Evolutionary conservation across 2,329 filamentous ascomycete genomes (phyloP), one percentile per base, ranked within the genome.

Genomic region (Chalara sp.): DNA sequence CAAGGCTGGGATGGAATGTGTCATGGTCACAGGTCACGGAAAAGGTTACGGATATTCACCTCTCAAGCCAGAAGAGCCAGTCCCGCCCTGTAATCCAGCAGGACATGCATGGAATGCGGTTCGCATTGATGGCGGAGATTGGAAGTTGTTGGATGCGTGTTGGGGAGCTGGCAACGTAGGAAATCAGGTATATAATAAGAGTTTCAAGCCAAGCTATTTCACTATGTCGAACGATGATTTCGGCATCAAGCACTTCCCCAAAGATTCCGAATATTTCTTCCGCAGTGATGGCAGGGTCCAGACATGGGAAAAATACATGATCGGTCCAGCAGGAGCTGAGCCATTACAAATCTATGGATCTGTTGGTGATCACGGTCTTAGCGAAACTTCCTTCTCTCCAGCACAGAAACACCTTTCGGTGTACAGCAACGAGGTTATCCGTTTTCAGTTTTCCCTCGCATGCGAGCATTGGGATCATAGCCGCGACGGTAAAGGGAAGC

Each of bases 41-140:
- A 97, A 97, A 68, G 93, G 93, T 0, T 92, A 78, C 59, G 88
- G 90, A 1, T 84, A 90, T 67, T 67, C 65, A 0, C 68, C 81
- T 0, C 69, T 90, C 6, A 72, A 75, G 39, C 76, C 81, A 0
- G 87, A 86, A 4, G 75, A 86, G 48, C 72, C 78, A 0, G 66
- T 86, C 0, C 91, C 91, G 2, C 76, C 81, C 0, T 78, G 76
- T 21, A 72, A 83, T 48, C 70, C 79, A 0, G 75, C 70, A 5
- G 79, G 80, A 1, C 92, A 97, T 67, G 92, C 93, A 0, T 96
- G 93, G 93, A 96, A 96, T 63, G 91, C 87, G 0, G 89, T 96
- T 6, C 79, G 82, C 47, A 89, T 97, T 52, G 92, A 97, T 61
- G 80, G 83, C 30, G 89, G 88, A 2, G 80, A 83, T 57, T 97